These are phyloP conservation scores for Diplodia scrobiculata DNA, from an alignment of 2,329 filamentous ascomycete genomes.

Conservation along the genomic window DNA sequence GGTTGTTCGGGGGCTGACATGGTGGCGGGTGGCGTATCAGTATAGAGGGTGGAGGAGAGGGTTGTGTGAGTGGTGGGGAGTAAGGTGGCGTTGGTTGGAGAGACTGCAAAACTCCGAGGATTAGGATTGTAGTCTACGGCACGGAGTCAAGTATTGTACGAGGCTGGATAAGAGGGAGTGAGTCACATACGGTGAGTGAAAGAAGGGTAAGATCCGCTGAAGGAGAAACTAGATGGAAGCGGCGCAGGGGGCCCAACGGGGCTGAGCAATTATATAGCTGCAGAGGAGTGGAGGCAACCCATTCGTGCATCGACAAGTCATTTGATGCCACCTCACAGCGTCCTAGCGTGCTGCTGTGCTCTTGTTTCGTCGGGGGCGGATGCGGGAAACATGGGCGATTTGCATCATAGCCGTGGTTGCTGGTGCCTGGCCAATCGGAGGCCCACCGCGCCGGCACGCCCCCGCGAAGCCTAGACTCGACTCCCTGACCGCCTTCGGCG, in stretches of 20 bases:
- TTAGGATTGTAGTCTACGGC: background rate
- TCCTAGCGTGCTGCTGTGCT: conserved; percentile 19
- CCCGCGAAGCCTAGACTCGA: conserved; percentile 1
- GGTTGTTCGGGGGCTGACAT: conserved; percentile 33
- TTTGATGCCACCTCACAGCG: conserved; percentile 24
- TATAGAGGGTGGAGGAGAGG: background rate
- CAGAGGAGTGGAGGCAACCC: background rate
- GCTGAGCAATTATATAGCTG: background rate
- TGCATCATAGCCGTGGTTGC: conserved; percentile 22
- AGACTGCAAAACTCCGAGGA: background rate
- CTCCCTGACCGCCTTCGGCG: conserved; percentile 6
- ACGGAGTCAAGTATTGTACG: background rate
- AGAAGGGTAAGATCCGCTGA: background rate
- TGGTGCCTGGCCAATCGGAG: conserved; percentile 16
- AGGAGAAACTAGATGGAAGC: background rate
- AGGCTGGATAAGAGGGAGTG: background rate
- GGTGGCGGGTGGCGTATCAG: conserved; percentile 10
- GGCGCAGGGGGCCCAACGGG: background rate
- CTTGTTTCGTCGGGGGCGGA: conserved; percentile 3
- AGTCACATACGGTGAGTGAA: background rate
- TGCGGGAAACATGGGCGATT: background rate
- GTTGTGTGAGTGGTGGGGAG: background rate
- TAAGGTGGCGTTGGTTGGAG: background rate
- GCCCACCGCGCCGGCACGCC: background rate
- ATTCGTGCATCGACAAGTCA: conserved; percentile 19